These are phyloP conservation scores for Cladosporium sp. DNA, from an alignment of 2,329 filamentous ascomycete genomes.

Conservation along the genomic window DNA sequence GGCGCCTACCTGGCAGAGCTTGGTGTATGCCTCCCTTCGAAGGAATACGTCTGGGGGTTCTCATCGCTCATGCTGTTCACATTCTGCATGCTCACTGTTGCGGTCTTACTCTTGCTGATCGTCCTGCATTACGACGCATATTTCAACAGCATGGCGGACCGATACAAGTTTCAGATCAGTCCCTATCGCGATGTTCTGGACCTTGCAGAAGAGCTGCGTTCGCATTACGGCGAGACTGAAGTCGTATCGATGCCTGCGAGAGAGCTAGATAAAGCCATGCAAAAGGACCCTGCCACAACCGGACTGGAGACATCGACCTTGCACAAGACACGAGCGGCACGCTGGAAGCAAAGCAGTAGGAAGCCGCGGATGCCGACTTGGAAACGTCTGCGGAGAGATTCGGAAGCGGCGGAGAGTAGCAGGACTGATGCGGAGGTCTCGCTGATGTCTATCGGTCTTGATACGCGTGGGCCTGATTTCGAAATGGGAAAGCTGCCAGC, in stretches of 20 bases:
- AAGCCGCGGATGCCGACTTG: neutral
- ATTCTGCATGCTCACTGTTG: constrained; percentile 20
- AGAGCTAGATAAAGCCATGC: constrained; percentile 15
- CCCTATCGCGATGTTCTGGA: constrained; percentile 23
- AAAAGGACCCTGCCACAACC: neutral
- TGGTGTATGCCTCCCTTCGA: neutral
- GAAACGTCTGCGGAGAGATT: neutral
- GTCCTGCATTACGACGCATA: constrained; percentile 17
- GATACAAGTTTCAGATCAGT: constrained; percentile 46
- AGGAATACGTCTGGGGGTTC: constrained; percentile 21
- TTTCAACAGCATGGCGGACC: constrained; percentile 53
- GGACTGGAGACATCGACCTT: neutral
- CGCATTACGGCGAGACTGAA: constrained; percentile 13
- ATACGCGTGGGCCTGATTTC: neutral
- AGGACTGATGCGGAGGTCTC: neutral
- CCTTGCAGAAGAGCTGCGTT: constrained; percentile 18
- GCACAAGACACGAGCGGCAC: neutral
- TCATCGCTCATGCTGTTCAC: constrained; percentile 23
- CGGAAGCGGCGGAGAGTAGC: neutral
- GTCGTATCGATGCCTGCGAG: constrained; percentile 18
- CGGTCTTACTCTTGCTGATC: constrained; percentile 10
- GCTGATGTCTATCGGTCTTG: constrained; percentile 2
- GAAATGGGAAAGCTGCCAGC: constrained; percentile 4
- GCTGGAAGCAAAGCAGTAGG: neutral
- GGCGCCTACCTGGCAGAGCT: neutral